These are phyloP conservation scores for Coniochaeta ligniaria DNA, from an alignment of 2,329 filamentous ascomycete species.

Conservation along the genomic window DNA sequence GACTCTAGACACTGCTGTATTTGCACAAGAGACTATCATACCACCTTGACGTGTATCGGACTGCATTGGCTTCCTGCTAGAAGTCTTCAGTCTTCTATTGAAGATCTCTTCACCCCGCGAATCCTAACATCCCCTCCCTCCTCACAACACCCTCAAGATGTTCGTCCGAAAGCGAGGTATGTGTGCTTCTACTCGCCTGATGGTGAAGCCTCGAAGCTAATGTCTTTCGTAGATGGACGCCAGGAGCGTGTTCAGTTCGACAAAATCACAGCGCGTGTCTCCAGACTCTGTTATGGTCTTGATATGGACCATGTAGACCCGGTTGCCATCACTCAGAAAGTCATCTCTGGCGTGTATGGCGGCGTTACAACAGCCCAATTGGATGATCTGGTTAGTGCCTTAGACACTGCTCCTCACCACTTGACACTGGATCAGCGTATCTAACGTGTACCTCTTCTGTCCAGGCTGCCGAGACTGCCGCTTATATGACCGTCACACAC, in stretches of 20 bases:
- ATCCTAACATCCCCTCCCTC: not conserved
- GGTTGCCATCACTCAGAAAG: slow-evolving; percentile 97
- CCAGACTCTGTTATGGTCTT: slow-evolving; percentile 92
- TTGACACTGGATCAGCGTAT: not conserved
- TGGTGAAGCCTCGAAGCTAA: slow-evolving; percentile 13
- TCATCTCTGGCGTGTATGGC: slow-evolving; percentile 98
- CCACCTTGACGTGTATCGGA: not conserved
- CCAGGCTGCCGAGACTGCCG: slow-evolving; percentile 95
- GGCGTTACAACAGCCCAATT: slow-evolving; percentile 95
- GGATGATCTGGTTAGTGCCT: slow-evolving; percentile 89
- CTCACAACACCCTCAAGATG: slow-evolving; percentile 31
- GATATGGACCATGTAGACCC: slow-evolving; percentile 94
- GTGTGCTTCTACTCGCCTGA: slow-evolving; percentile 17
- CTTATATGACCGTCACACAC: slow-evolving; percentile 99
- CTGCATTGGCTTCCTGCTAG: not conserved
- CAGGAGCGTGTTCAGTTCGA: slow-evolving; percentile 99
- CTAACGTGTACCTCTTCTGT: slow-evolving; percentile 5
- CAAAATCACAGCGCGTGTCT: slow-evolving; percentile 99
- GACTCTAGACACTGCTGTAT: slow-evolving; percentile 4
- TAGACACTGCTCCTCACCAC: not conserved
- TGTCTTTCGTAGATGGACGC: slow-evolving; percentile 72
- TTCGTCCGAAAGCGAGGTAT: slow-evolving; percentile 58
- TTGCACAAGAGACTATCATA: not conserved
- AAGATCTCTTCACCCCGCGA: not conserved
- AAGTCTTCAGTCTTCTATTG: not conserved